Conservation (phyloP, 139 green algal species). For the Spirogloea muscicola region DNA sequence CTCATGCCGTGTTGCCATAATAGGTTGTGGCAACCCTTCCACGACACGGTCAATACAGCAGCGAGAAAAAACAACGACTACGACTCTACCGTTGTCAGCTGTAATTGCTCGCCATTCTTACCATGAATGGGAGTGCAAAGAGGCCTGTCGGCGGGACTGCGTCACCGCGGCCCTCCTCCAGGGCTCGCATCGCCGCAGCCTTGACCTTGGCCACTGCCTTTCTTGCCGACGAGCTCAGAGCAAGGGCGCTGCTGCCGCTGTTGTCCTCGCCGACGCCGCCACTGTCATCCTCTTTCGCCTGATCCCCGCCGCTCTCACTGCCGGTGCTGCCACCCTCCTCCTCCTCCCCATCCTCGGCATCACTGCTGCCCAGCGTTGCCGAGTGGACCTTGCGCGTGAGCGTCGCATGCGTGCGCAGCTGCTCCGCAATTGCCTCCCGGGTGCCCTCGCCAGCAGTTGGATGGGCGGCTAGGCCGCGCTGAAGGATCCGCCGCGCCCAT, state of each 20-base stretch:
- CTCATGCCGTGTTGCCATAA: constrained; percentile 5
- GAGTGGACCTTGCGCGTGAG: constrained; percentile 65
- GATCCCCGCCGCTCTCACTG: not conserved
- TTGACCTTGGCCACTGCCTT: constrained; percentile 17
- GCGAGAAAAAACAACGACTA: not conserved
- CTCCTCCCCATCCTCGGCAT: not conserved
- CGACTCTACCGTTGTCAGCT: not conserved
- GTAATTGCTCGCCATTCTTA: constrained; percentile 30
- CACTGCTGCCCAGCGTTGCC: constrained; percentile 8
- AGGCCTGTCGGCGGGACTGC: not conserved
- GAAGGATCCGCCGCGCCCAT: constrained; percentile 81
- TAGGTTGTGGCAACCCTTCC: not conserved
- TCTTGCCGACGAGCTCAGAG: constrained; percentile 3
- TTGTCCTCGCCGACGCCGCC: not conserved
- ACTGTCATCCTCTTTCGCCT: constrained; percentile 23
- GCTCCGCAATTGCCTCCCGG: constrained; percentile 71
- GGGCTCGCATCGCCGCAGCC: constrained; percentile 3
- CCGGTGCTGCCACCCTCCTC: not conserved
- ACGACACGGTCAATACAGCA: not conserved
- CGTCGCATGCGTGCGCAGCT: constrained; percentile 78
- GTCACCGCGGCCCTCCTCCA: constrained; percentile 13
- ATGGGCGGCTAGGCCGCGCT: constrained; percentile 49
- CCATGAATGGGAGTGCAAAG: constrained; percentile 92
- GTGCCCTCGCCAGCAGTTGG: not conserved
- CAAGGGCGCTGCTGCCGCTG: not conserved